Evolutionary conservation across 345 rosid species (phyloP), one percentile per base, ranked within the genome.

Genomic region (Gossypium ekmanianum): DNA sequence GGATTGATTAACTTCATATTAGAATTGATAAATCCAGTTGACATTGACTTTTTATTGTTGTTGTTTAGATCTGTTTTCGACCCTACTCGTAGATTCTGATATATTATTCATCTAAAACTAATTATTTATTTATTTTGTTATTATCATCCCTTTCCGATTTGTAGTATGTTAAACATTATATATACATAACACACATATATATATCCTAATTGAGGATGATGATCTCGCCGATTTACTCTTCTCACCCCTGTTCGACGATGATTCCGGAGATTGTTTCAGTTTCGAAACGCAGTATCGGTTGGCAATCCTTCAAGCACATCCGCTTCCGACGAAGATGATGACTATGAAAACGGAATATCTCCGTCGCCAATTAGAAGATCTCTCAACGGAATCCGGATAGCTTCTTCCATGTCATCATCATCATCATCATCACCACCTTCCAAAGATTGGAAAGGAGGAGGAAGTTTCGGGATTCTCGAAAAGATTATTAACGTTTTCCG

Each of bases 201-300:
- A 29, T 29, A 29, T 29, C 39, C 6, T 29, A 29, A 29, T 29
- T 29, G 39, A 29, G 39, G 91, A 79, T 2, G 85, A 78, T 1
- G 89, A 87, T 63, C 97, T 93, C 0, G 93, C 88, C 2, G 97
- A 92, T 73, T 83, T 88, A 76, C 96, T 90, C 86, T 92, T 94
- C 79, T 87, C 80, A 74, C 93, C 86, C 20, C 84, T 77, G 52
- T 85, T 84, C 24, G 86, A 86, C 11, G 91, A 82, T 48, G 89
- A 75, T 72, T 41, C 78, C 55, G 72, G 51, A 0, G 84, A 65
- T 78, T 77, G 78, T 56, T 72, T 86, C 41, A 89, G 93, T 2
- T 80, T 74, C 97, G 97, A 92, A 18, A 83, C 80, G 71, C 97
- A 91, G 80, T 88, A 65, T 81, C 89, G 2, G 83, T 76, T 18